Percentiles rank a stretch among this genome's conserved stretches.
Evolutionary conservation across 805 yeast genomes (phyloP).

Genomic region (Candida koratica): DNA sequence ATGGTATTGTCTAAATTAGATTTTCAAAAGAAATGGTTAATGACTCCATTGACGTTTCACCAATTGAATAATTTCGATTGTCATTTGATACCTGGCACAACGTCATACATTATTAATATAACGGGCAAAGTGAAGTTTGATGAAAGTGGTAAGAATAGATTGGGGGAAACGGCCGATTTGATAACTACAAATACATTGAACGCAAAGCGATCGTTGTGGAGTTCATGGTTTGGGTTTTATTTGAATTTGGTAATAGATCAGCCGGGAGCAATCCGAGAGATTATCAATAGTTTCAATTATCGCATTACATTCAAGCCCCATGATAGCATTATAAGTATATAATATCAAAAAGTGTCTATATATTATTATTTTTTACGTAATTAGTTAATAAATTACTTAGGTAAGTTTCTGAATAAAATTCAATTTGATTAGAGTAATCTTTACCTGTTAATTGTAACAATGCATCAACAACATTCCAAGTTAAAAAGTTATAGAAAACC

Average conservation of each 20-base stretch:
- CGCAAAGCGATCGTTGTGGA: conserved; percentile 52
- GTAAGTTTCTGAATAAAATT: conserved; percentile 28
- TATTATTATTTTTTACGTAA: conserved; percentile 20
- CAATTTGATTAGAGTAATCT: conserved; percentile 13
- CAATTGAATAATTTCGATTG: conserved; percentile 60
- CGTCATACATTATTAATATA: conserved; percentile 47
- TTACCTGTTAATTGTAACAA: conserved; percentile 25
- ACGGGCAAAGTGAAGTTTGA: conserved; percentile 69
- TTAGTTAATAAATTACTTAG: conserved; percentile 33
- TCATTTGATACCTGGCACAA: conserved; percentile 65
- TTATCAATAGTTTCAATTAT: conserved; percentile 60
- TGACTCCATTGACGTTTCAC: conserved; percentile 57
- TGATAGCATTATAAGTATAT: conserved; percentile 34
- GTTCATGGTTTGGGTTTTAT: conserved; percentile 68
- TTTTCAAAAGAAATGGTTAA: conserved; percentile 58
- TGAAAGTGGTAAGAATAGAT: conserved; percentile 64
- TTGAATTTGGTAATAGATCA: conserved; percentile 54
- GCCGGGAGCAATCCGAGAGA: conserved; percentile 27
- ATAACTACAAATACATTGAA: conserved; percentile 16
- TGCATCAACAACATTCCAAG: conserved; percentile 32
- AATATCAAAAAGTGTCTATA: conserved; percentile 10
- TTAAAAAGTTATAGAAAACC: conserved; percentile 74
- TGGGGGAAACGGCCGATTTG: conserved; percentile 62
- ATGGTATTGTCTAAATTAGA: conserved; percentile 46
- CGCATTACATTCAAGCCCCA: conserved; percentile 62